Evolutionary conservation across 2,329 filamentous ascomycete genomes (phyloP), one percentile per base, ranked within the genome.

Genomic region (Claviceps sp.): DNA sequence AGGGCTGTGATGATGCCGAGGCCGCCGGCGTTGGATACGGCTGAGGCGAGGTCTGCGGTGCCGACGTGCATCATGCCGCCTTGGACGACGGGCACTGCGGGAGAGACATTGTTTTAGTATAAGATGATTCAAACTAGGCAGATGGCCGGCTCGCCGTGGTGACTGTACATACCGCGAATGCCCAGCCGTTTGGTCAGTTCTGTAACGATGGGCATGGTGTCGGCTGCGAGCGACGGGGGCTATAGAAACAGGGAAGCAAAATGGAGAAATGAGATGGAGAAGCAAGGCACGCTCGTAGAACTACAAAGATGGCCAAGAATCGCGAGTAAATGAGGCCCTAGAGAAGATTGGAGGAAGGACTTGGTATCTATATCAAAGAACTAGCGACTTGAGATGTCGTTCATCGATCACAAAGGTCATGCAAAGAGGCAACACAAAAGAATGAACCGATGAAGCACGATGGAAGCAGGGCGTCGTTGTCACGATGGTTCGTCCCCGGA

Each of bases 61-160:
- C 87, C 87, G 57, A 90, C 81, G 77, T 86, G 85, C 79, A 88
- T 83, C 86, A 93, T 91, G 62, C 87, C 87, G 65, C 87, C 87
- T 68, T 93, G 87, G 54, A 93, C 84, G 55, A 93, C 74, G 61
- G 87, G 87, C 58, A 91, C 84, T 86, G 60, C 47, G 44, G 18
- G 20, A 14, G 11, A 11, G 7, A 50, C 24, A 38, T 38, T 41
- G 11, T 37, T 42, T 41, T 42, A 42, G 40, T 9, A 20, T 5
- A 11, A 22, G 18, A 42, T 1, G 8, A 18, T n/a, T 20, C n/a
- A n/a, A 18, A n/a, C 11, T 20, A 7, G 38, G 38, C 30, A 34
- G 14, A 14, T 24, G n/a, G 8, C 11, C 6, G 44, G 30, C 5
- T 45, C 41, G 9, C 20, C 14, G 6, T 16, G 3, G 22, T 37